phyloP scores from a whole-genome alignment of 306 rosid species.

The Rosa chinensis region DNA sequence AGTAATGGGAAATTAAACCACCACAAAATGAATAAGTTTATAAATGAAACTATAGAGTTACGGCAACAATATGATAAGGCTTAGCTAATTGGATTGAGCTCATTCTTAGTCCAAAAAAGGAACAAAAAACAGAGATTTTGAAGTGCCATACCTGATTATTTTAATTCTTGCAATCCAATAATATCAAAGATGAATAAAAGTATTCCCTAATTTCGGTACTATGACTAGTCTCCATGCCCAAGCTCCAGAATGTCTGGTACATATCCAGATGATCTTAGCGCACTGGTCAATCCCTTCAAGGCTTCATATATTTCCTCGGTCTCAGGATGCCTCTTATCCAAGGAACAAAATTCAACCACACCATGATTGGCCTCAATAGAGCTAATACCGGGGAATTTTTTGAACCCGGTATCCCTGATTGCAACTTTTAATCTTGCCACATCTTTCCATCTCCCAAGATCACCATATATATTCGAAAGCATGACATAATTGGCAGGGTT shows the following conservation, averaged over 20 bases:
- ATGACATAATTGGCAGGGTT: slow-evolving; percentile 76
- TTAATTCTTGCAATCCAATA: background rate
- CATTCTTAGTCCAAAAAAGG: background rate
- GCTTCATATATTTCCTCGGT: slow-evolving; percentile 37
- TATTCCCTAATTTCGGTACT: background rate
- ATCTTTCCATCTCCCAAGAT: slow-evolving; percentile 74
- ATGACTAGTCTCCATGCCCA: slow-evolving; percentile 19
- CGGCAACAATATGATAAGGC: background rate
- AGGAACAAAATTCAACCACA: slow-evolving; percentile 39
- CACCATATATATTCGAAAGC: slow-evolving; percentile 76
- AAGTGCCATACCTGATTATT: background rate
- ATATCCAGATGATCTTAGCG: slow-evolving; percentile 35
- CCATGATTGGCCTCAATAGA: slow-evolving; percentile 40
- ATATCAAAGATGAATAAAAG: background rate
- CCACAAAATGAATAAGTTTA: background rate
- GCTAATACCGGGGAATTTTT: slow-evolving; percentile 48
- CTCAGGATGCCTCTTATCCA: slow-evolving; percentile 41
- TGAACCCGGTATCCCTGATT: slow-evolving; percentile 60
- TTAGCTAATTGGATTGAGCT: background rate
- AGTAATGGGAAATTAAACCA: background rate
- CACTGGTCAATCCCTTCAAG: slow-evolving; percentile 33
- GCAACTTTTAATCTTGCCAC: slow-evolving; percentile 69
- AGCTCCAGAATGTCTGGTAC: slow-evolving; percentile 26
- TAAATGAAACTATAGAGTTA: background rate
- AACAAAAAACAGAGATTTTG: background rate